phyloP scores from a whole-genome alignment of 495 filamentous ascomycete genomes.

The Trypethelium eluteriae region DNA sequence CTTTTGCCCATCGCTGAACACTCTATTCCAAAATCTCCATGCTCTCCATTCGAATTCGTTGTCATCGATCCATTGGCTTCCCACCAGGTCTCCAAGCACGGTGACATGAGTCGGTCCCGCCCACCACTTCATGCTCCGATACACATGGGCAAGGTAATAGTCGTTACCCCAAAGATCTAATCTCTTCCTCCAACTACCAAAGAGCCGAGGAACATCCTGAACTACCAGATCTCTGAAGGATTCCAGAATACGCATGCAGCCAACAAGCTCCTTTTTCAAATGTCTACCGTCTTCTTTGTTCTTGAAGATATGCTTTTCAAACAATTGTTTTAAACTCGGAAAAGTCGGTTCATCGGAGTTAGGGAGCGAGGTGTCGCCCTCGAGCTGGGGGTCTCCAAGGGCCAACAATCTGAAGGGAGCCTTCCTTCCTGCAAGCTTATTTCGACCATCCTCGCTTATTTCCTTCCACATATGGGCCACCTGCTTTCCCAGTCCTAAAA shows the following conservation, averaged over 20 bases:
- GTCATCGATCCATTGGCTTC: constrained; percentile 92
- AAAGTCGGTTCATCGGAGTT: constrained; percentile 52
- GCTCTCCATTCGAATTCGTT: constrained; percentile 70
- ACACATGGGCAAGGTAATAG: constrained; percentile 88
- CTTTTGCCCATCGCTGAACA: constrained; percentile 61
- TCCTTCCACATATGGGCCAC: constrained; percentile 23
- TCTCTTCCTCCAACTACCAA: constrained; percentile 62
- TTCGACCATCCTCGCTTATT: constrained; percentile 29
- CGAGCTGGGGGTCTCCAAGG: constrained; percentile 89
- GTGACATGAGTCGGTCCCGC: constrained; percentile 76
- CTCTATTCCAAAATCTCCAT: constrained; percentile 69
- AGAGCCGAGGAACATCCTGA: constrained; percentile 56
- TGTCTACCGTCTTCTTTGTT: background rate
- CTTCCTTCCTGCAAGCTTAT: constrained; percentile 16
- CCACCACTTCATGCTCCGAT: constrained; percentile 76
- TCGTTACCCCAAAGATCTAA: constrained; percentile 90
- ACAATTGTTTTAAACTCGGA: constrained; percentile 39
- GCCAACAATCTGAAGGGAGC: constrained; percentile 82
- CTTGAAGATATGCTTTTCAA: background rate
- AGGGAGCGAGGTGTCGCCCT: constrained; percentile 79
- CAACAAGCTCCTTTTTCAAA: background rate
- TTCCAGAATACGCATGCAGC: background rate
- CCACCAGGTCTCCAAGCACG: constrained; percentile 83
- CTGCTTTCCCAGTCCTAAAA: constrained; percentile 18
- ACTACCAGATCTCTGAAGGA: constrained; percentile 35